Conservation (phyloP, 2,329 filamentous ascomycete species). For the Neocatenulostroma microsporum region DNA sequence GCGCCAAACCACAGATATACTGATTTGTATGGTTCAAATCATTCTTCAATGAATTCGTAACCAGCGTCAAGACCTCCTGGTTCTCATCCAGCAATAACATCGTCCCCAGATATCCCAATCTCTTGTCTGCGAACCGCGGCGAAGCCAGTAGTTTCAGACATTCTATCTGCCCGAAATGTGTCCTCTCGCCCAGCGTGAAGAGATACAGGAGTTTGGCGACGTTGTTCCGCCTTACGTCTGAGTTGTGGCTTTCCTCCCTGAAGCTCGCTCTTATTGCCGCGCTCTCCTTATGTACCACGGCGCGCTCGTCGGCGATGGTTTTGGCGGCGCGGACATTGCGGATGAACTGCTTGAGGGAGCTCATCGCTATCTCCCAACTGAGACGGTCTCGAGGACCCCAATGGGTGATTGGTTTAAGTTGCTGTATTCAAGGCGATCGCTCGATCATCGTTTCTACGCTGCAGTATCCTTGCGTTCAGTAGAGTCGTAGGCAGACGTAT, state of each 20-base stretch:
- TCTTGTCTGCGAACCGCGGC: conserved; percentile 94
- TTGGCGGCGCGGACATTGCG: conserved; percentile 97
- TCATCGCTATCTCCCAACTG: conserved; percentile 5
- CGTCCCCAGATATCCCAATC: conserved; percentile 88
- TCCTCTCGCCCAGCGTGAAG: conserved; percentile 93
- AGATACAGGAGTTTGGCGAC: conserved; percentile 97
- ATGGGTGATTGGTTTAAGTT: not conserved
- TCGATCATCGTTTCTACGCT: not conserved
- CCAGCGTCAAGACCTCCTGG: conserved; percentile 91
- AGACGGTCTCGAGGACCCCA: conserved; percentile 5
- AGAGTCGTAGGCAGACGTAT: not conserved
- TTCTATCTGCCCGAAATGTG: conserved; percentile 98
- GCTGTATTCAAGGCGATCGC: not conserved
- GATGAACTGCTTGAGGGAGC: conserved; percentile 78
- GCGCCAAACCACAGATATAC: conserved; percentile 92
- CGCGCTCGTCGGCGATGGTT: conserved; percentile 96
- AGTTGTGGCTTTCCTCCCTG: conserved; percentile 90
- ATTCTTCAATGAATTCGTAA: conserved; percentile 98
- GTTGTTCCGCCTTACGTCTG: conserved; percentile 90
- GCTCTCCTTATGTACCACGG: conserved; percentile 98
- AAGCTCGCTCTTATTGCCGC: conserved; percentile 96
- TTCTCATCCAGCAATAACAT: conserved; percentile 97
- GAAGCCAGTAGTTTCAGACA: conserved; percentile 95
- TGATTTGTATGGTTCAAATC: conserved; percentile 87
- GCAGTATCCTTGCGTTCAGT: not conserved